Evolutionary conservation across 352 stramenopile genomes (phyloP).

Genomic region (Plasmopara muralis): DNA sequence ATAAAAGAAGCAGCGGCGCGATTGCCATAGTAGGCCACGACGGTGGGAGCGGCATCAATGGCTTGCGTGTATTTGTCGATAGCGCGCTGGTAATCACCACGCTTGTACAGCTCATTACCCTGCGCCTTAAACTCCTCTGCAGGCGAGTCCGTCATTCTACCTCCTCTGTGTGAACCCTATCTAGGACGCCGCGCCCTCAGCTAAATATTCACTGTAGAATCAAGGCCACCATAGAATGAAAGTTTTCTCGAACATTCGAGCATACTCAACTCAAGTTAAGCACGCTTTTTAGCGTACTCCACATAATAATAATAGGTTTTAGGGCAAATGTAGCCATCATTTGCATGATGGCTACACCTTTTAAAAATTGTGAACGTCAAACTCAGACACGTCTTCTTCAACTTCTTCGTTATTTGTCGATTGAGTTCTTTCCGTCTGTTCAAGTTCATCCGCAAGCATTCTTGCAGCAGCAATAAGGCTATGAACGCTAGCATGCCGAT

Average conservation of each 20-base stretch:
- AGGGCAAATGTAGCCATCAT: slow-evolving; percentile 14
- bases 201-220: slow-evolving; percentile 20
- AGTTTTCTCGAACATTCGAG: slow-evolving; percentile 28
- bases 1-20: slow-evolving; percentile 88
- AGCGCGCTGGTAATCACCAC: slow-evolving; percentile 83
- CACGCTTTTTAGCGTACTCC: slow-evolving; percentile 3
- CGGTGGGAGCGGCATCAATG: slow-evolving; percentile 79
- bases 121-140: slow-evolving; percentile 79
- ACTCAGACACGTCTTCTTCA: slow-evolving; percentile 11
- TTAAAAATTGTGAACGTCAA: slow-evolving; percentile 3
- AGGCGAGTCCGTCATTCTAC: slow-evolving; percentile 41
- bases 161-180: slow-evolving; percentile 8
- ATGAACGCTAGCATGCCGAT: slow-evolving; percentile 22
- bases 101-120: slow-evolving; percentile 91
- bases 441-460: slow-evolving; percentile 40
- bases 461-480: slow-evolving; percentile 42
- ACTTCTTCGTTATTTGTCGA: slow-evolving; percentile 8
- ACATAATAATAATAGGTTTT: neutral
- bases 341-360: slow-evolving; percentile 9
- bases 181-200: slow-evolving; percentile 9
- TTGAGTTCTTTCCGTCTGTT: slow-evolving; percentile 21
- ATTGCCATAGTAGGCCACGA: slow-evolving; percentile 88
- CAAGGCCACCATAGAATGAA: slow-evolving; percentile 5
- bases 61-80: slow-evolving; percentile 89
- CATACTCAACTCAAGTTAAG: slow-evolving; percentile 21